Conservation (phyloP, 495 filamentous ascomycete genomes). For the Penicillium lagena region DNA sequence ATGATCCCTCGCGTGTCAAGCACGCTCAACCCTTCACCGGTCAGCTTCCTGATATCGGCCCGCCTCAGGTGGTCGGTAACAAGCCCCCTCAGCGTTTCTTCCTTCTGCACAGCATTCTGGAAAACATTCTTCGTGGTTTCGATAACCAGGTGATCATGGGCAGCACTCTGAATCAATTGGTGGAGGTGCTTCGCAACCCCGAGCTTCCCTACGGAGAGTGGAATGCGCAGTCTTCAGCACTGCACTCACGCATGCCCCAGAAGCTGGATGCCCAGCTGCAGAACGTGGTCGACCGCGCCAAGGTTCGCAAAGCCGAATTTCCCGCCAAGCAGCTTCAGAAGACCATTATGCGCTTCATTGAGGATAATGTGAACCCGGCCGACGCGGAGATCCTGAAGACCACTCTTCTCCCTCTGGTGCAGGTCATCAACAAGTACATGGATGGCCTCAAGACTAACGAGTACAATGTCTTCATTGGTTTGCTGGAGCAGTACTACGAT, state of each 20-base stretch:
- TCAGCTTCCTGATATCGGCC: constrained; percentile 81
- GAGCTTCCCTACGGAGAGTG: constrained; percentile 96
- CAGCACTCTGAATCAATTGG: constrained; percentile 77
- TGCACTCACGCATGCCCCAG: constrained; percentile 93
- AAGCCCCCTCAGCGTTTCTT: constrained; percentile 89
- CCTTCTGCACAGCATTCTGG: constrained; percentile 67
- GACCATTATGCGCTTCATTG: constrained; percentile 78
- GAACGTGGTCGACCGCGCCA: constrained; percentile 77
- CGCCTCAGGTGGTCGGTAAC: constrained; percentile 77
- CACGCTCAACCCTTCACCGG: constrained; percentile 94
- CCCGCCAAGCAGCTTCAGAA: constrained; percentile 83
- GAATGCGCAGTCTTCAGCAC: constrained; percentile 87
- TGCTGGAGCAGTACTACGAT: constrained; percentile 73
- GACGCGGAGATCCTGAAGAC: constrained; percentile 68
- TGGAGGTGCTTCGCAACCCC: constrained; percentile 80
- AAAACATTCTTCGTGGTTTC: constrained; percentile 87
- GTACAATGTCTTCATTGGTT: constrained; percentile 69
- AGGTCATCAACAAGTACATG: constrained; percentile 74
- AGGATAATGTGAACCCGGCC: constrained; percentile 67
- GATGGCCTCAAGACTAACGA: constrained; percentile 92
- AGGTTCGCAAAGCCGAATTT: constrained; percentile 74
- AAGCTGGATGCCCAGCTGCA: constrained; percentile 78
- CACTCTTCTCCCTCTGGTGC: constrained; percentile 68
- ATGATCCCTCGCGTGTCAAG: constrained; percentile 95
- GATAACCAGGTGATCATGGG: constrained; percentile 98